phyloP scores from a whole-genome alignment of 495 filamentous ascomycete species.

The Thermothielavioides terrestris region DNA sequence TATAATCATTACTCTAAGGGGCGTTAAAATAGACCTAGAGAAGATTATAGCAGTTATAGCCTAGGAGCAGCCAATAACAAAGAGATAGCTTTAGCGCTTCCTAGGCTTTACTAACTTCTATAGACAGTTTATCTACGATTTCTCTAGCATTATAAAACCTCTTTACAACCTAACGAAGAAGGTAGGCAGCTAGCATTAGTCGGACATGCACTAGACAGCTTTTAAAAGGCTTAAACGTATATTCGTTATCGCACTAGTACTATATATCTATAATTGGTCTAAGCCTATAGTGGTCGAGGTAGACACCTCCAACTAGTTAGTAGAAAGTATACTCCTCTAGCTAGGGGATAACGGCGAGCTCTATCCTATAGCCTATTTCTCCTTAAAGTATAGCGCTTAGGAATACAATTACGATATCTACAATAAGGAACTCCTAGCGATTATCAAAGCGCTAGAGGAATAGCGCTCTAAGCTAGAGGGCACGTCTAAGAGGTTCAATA shows the following conservation, averaged over 20 bases:
- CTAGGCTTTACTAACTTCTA: slow-evolving; percentile 15
- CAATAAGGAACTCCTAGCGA: slow-evolving; percentile 12
- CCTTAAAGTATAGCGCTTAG: not conserved
- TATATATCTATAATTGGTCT: not conserved
- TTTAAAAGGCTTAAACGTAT: not conserved
- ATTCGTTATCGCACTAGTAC: not conserved
- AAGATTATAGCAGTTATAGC: slow-evolving; percentile 3
- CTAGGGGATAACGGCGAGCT: not conserved
- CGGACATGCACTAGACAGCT: not conserved
- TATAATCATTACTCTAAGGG: not conserved
- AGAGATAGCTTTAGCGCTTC: not conserved
- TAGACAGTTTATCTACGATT: slow-evolving; percentile 2
- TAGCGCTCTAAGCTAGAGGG: not conserved
- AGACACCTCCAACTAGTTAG: not conserved
- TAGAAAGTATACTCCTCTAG: not conserved
- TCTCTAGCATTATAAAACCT: not conserved
- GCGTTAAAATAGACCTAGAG: not conserved
- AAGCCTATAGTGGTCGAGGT: not conserved
- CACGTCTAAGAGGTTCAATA: not conserved
- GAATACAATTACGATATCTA: slow-evolving; percentile 19
- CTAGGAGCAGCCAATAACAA: not conserved
- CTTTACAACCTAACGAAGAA: not conserved
- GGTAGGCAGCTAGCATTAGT: not conserved
- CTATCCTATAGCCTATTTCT: slow-evolving; percentile 1
- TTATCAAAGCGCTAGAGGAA: slow-evolving; percentile 4